Base-by-base conservation (phyloP, 2,329 filamentous ascomycete species). In the Xylariaceae sp. region DNA sequence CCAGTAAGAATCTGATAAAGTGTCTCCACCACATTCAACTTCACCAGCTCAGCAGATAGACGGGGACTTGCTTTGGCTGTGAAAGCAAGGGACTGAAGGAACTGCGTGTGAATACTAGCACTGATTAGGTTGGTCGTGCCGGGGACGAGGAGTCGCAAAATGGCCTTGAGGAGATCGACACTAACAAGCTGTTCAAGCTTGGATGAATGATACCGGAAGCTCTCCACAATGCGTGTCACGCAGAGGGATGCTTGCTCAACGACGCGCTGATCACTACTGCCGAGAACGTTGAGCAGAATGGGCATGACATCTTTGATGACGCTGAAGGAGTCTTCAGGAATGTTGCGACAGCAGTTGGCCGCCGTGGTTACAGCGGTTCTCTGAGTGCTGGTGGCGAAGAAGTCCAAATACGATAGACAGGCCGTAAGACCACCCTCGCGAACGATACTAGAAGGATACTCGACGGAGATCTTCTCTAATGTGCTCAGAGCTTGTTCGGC, bases 401-500 rank as follows among this genome's bases (percentile, higher is more conserved):
- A 99, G 66, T 99, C 94, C 50, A 99, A 80, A 66, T 94, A 97
- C 0, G 89, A 95, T 57, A 99, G 74, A 64, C 94, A 99, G n/a
- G 94, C 94, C 1, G 89, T 95, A 55, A 99, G 75, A 11, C 94
- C 94, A 43, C 94, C 95, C 71, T 97, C 94, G 45, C 91, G 87
- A 40, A 99, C 94, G 60, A 99, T 99, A 48, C 89, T 90, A 4
- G 88, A 85, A 1, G 94, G 94, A 64, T 96, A 99, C 65, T 99
- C 94, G 49, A 92, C 83, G 0, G 94, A 99, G 44, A 99, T 96
- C 71, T 97, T 99, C 66, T 97, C 91, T 46, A 99, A 75, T 0
- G 94, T 99, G 73, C 90, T 99, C 44, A 99, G 74, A 50, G 94
- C 90, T 72, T 99, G 95, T 71, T 99, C 94, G 35, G 95, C 95